Evolutionary conservation across 805 yeast species (phyloP), one percentile per base, ranked within the genome.

Genomic region (Kodamaea sagamina): DNA sequence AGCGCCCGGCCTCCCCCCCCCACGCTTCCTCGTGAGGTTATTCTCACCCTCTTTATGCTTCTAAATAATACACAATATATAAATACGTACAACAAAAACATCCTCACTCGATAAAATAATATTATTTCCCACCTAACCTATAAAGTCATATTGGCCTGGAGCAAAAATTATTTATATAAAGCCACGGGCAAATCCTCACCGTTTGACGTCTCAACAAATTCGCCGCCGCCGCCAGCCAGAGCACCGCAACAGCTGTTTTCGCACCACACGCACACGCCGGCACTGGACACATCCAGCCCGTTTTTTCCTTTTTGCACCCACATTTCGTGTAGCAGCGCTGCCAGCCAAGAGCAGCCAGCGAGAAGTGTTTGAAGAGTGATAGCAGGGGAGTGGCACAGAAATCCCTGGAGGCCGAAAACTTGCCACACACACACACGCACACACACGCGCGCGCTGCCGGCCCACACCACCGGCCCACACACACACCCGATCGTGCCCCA

Each of bases 101-200:
- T 15, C 24, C 24, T 8, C 6, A 21, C 8, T 21, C 8, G 8
- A 21, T 6, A 21, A 6, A 21, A 21, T 6, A 21, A 21, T 21
- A 21, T 21, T 21, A 21, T 21, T 21, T 21, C 6, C 8, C 8
- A 21, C 24, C 24, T 21, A 21, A 21, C 24, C 24, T 21, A 21
- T 21, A 21, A 6, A 8, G 8, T 21, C 24, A 8, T 15, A 29
- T 17, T 29, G 19, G 34, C 19, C 15, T 13, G 17, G n/a, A 15
- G 11, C 34, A 29, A 17, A 29, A 28, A 29, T 29, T 29, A 15
- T 29, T n/a, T 6, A 29, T 29, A 29, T 29, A 29, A 29, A 29
- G 17, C 34, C 34, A 29, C 34, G 19, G 17, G 11, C 17, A 29
- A 29, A 29, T 29, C 34, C 34, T 28, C 34, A 29, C 19, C 34